A percentile compares a stretch with the other conserved stretches of the same genome.
phyloP scores from a whole-genome alignment of 345 rosid species.

The Citrus trifoliata region DNA sequence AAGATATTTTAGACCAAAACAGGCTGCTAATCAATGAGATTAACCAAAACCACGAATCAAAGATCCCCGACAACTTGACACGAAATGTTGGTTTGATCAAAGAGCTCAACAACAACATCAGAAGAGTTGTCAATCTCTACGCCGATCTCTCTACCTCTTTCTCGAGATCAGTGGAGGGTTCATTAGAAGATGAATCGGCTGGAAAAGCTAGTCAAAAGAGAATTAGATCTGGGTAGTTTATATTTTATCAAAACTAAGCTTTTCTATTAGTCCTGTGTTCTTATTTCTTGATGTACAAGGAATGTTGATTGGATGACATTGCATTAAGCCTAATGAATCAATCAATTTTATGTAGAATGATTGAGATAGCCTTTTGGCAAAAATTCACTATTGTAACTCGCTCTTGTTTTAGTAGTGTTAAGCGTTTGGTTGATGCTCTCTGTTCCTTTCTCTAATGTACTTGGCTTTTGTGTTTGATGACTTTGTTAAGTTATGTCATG shows the following conservation, averaged over 20 bases:
- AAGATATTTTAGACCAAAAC: slow-evolving; percentile 77
- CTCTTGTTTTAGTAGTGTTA: not conserved
- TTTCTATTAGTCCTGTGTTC: slow-evolving; percentile 17
- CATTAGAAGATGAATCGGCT: slow-evolving; percentile 76
- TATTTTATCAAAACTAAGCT: not conserved
- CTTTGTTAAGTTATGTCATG: slow-evolving; percentile 14
- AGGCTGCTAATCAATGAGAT: slow-evolving; percentile 78
- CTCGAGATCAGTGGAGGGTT: slow-evolving; percentile 56
- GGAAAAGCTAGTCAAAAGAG: slow-evolving; percentile 76
- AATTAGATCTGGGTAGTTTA: slow-evolving; percentile 59
- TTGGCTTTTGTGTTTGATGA: not conserved
- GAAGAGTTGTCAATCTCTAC: slow-evolving; percentile 79
- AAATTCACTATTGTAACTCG: slow-evolving; percentile 18
- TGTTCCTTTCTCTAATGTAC: not conserved
- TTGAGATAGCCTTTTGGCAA: slow-evolving; percentile 21
- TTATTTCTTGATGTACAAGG: slow-evolving; percentile 28
- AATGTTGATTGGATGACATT: slow-evolving; percentile 3
- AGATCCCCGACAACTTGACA: slow-evolving; percentile 67
- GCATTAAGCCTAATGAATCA: not conserved
- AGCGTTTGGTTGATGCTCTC: not conserved
- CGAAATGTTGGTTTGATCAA: slow-evolving; percentile 77
- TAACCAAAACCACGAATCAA: slow-evolving; percentile 84
- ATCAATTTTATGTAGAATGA: slow-evolving; percentile 4
- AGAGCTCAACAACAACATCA: slow-evolving; percentile 85
- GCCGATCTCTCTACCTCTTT: slow-evolving; percentile 78